Evolutionary conservation across 495 filamentous ascomycete genomes (phyloP).

Genomic region (Penicillium paxilli): DNA sequence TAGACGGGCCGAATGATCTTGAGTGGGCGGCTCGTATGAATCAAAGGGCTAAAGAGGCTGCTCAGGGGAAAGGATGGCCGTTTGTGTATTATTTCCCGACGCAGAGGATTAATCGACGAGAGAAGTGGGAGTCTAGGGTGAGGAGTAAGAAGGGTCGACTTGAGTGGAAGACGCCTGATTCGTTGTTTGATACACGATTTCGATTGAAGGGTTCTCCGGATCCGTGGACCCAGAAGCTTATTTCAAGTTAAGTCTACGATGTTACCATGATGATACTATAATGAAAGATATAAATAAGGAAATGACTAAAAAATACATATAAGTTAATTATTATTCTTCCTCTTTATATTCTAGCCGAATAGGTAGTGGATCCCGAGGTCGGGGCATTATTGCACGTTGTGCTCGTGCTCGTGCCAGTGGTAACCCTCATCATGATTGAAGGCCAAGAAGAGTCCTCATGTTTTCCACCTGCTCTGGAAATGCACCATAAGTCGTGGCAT

Average conservation of each 20-base stretch:
- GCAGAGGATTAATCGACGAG: constrained; percentile 22
- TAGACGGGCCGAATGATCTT: constrained; percentile 34
- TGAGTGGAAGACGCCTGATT: constrained; percentile 28
- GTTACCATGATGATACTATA: constrained; percentile 6
- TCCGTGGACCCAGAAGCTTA: constrained; percentile 29
- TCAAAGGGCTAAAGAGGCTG: constrained; percentile 13
- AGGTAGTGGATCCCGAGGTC: neutral
- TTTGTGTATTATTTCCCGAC: constrained; percentile 27
- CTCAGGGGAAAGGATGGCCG: constrained; percentile 23
- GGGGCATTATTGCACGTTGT: neutral
- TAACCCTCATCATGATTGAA: constrained; percentile 5
- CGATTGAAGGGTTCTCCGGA: constrained; percentile 28
- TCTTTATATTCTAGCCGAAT: neutral
- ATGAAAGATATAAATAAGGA: constrained; percentile 1
- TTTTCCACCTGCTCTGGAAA: constrained; percentile 24
- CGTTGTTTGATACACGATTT: constrained; percentile 28
- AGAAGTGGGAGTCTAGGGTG: constrained; percentile 28
- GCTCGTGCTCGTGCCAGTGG: too few relatives aligned
- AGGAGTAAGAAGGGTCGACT: constrained; percentile 27
- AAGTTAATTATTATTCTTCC: constrained; percentile 3
- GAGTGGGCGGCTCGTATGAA: constrained; percentile 33
- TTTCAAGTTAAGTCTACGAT: constrained; percentile 13
- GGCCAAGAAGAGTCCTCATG: constrained; percentile 17
- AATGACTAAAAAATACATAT: constrained; percentile 9
- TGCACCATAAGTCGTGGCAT: constrained; percentile 16